Conservation (phyloP, 2,329 filamentous ascomycete genomes). For the Hypoxylon sp. region DNA sequence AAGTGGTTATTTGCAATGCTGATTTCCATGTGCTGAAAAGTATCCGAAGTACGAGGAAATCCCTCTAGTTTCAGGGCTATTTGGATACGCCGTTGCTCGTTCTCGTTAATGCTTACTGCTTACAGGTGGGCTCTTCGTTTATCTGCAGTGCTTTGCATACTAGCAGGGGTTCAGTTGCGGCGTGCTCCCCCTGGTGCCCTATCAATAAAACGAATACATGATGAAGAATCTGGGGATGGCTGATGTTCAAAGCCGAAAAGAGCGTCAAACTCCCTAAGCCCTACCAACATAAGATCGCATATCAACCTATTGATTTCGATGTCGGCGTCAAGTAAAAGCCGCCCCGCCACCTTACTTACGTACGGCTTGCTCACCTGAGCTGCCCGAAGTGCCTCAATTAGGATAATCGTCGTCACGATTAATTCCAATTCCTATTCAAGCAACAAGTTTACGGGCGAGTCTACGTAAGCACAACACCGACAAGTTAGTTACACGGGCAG, state of each 20-base stretch:
- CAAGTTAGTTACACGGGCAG: slow-evolving; percentile 17
- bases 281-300: slow-evolving; percentile 6
- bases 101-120: not conserved
- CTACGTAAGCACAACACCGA: slow-evolving; percentile 34
- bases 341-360: slow-evolving; percentile 24
- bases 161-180: slow-evolving; percentile 25
- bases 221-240: slow-evolving; percentile 23
- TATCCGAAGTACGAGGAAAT: slow-evolving; percentile 1
- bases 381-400: slow-evolving; percentile 30
- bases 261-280: slow-evolving; percentile 1
- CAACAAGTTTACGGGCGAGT: slow-evolving; percentile 14
- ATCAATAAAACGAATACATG: slow-evolving; percentile 22
- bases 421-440: slow-evolving; percentile 21
- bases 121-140: slow-evolving; percentile 16
- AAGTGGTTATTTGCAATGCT: slow-evolving; percentile 1
- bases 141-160: slow-evolving; percentile 23
- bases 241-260: not conserved
- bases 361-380: slow-evolving; percentile 24
- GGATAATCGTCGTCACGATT: slow-evolving; percentile 8
- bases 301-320: slow-evolving; percentile 21
- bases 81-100: slow-evolving; percentile 1
- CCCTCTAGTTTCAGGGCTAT: slow-evolving; percentile 14
- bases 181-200: slow-evolving; percentile 9
- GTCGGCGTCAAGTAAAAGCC: slow-evolving; percentile 29
- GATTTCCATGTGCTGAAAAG: slow-evolving; percentile 15